Evolutionary conservation across 2,329 filamentous ascomycete genomes (phyloP), one percentile per base, ranked within the genome.

Genomic region (Tothia fuscella): DNA sequence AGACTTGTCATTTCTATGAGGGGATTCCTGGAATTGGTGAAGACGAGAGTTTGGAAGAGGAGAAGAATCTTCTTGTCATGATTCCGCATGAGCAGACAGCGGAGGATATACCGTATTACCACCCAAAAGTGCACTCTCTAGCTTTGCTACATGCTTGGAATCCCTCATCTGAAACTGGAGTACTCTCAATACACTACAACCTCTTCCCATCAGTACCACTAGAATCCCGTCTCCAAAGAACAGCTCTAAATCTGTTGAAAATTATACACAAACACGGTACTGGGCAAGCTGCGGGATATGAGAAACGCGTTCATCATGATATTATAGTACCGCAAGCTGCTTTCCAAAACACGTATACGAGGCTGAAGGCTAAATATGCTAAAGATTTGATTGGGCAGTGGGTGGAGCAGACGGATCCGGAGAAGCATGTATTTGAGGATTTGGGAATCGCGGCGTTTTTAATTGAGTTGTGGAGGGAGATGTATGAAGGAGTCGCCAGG

Each of bases 341-440:
- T 1, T 78, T 93, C 41, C 89, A 96, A 56, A 76, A 88, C 53
- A 88, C 80, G 0, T 96, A 95, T 56, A 71, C 80, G 0, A 67
- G 70, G 14, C 70, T 98, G 5, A 96, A 96, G 62, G 66, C 74
- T 41, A 81, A 74, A 51, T 87, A 96, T 56, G 86, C 85, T 1
- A 72, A 74, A 16, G 53, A 61, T 1, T 64, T 98, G 10, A 80
- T 87, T 12, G 61, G 74, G n/a, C 65, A 62, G 1, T 98, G 89
- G 91, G 78, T 78, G 12, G 91, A 96, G 63, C 72, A 73, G 39
- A 96, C 88, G 0, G 87, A 93, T 55, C 84, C 88, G 0, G 68
- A 68, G 13, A 98, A 96, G 58, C 88, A 96, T 55, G 86, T 96
- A 3, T 96, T 95, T 59, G 91, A 98, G 57, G 89, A 96, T 56